These are phyloP conservation scores for Flammula alnicola DNA, from an alignment of 1,284 basidiomycete genomes.

Conservation along the genomic window DNA sequence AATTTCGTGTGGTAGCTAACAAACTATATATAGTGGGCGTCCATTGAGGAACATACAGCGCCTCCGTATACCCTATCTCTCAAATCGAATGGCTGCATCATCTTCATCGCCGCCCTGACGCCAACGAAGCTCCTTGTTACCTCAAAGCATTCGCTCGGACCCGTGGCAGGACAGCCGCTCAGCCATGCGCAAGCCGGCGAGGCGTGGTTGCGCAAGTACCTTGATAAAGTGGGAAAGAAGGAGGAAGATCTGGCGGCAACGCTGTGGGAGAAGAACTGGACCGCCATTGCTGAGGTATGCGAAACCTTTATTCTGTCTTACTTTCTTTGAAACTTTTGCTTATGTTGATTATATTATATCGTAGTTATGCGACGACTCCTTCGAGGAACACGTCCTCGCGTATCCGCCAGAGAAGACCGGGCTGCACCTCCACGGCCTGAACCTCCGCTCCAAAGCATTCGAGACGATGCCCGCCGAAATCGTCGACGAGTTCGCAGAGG, in stretches of 20 bases:
- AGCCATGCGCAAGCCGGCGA: slow-evolving; percentile 84
- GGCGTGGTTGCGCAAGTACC: slow-evolving; percentile 81
- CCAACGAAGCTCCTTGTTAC: slow-evolving; percentile 81
- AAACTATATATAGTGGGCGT: slow-evolving; percentile 67
- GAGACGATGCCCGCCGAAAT: slow-evolving; percentile 69
- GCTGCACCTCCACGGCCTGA: slow-evolving; percentile 93
- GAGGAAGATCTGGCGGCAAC: slow-evolving; percentile 75
- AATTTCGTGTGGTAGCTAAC: slow-evolving; percentile 2
- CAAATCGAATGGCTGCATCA: slow-evolving; percentile 98
- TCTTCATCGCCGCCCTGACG: slow-evolving; percentile 91
- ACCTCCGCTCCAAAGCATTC: slow-evolving; percentile 76
- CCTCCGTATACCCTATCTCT: slow-evolving; percentile 91
- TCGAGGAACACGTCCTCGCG: slow-evolving; percentile 96
- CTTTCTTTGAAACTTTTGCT: too few species aligned
- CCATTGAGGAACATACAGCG: slow-evolving; percentile 73
- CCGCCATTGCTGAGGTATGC: slow-evolving; percentile 89
- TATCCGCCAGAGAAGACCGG: slow-evolving; percentile 87
- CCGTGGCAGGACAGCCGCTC: slow-evolving; percentile 36
- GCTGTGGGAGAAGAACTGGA: slow-evolving; percentile 87
- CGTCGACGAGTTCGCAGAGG: slow-evolving; percentile 82
- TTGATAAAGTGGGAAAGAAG: slow-evolving; percentile 69
- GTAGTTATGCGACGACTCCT: slow-evolving; percentile 96
- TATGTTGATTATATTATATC: too few species aligned
- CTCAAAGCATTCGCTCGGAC: slow-evolving; percentile 90
- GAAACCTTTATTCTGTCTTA: slow-evolving; percentile 12